Evolutionary conservation across 352 stramenopile genomes (phyloP), one percentile per base, ranked within the genome.

Genomic region (Globisporangium radiosum): DNA sequence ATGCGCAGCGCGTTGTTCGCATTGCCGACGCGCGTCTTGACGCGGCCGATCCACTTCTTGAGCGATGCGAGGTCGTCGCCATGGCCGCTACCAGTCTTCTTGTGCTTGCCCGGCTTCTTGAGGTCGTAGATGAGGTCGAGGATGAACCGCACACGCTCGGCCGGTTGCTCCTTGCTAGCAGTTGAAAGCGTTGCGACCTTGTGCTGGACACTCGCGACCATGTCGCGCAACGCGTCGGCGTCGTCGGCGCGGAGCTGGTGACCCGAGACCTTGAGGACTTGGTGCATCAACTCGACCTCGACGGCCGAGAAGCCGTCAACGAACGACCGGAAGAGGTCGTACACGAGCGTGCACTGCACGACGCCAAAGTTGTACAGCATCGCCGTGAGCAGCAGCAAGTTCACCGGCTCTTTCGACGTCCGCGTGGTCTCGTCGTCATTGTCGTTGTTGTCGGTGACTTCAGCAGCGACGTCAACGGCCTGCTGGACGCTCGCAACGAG

Each of bases 101-200:
- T 91, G 44, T 90, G 82, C 70, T 96, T 98, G 60, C 95, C 96
- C 59, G 80, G 72, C 70, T 98, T 98, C 70, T 98, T 98, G 19
- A 99, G 75, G 66, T 98, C 92, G 62, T 93, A 96, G 54, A 99
- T 98, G 11, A 97, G 84, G 56, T 98, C 92, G 36, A 99, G 70
- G 64, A 99, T 96, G 68, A 92, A 93, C 9, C 81, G 78, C 59
- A 91, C 70, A 52, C 81, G 80, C 56, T 88, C 76, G n/a, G 81
- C 66, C 6, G 62, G 71, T 17, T 59, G 33, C 59, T 85, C 62
- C 45, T 54, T 66, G 19, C 52, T 56, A 10, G 55, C 39, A 37
- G 66, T 59, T 19, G 17, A 19, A 62, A 72, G 42, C 73, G 71
- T 49, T 19, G 64, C 59, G 36, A 90, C 78, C 60, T 93, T 94